A percentile compares a stretch with the other conserved stretches of the same genome.
Conservation (phyloP, 2,329 filamentous ascomycete genomes). For the Penicillium sp. region DNA sequence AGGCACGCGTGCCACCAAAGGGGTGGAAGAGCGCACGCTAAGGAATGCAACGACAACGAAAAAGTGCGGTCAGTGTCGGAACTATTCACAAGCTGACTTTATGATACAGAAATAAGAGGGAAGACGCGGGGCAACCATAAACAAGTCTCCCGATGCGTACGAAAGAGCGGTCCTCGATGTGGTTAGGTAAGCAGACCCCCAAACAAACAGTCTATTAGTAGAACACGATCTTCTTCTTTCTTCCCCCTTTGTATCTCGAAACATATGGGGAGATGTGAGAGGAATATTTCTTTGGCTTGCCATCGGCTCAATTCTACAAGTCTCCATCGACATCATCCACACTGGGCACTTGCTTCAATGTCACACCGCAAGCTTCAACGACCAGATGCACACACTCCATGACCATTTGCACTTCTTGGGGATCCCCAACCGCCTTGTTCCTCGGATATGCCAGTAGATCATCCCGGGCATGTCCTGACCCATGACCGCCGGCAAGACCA, state of each 20-base stretch:
- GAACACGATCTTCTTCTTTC: not conserved
- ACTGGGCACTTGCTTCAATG: conserved; percentile 7
- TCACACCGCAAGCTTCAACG: conserved; percentile 13
- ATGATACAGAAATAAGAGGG: conserved; percentile 13
- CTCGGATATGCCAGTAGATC: conserved; percentile 43
- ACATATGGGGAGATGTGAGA: not conserved
- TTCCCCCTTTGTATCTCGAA: conserved; percentile 1
- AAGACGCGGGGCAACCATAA: conserved; percentile 30
- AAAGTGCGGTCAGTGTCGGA: conserved; percentile 4
- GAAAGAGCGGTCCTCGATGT: conserved; percentile 12
- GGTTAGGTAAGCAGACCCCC: conserved; percentile 19
- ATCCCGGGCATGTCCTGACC: conserved; percentile 37
- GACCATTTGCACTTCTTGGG: conserved; percentile 33
- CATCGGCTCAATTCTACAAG: not conserved
- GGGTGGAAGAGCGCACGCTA: conserved; percentile 20
- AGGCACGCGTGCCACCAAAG: conserved; percentile 27
- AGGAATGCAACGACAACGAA: conserved; percentile 20
- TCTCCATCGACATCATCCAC: conserved; percentile 3
- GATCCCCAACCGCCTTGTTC: conserved; percentile 37
- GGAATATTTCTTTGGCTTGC: not conserved
- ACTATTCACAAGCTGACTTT: conserved; percentile 9
- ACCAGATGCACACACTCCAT: conserved; percentile 16
- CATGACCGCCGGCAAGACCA: conserved; percentile 42
- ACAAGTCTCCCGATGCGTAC: conserved; percentile 41
- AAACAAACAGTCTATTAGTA: conserved; percentile 2